A percentile compares a stretch with the other conserved stretches of the same genome.
phyloP scores from a whole-genome alignment of 2,329 filamentous ascomycete genomes.

The Pseudopithomyces chartarum region DNA sequence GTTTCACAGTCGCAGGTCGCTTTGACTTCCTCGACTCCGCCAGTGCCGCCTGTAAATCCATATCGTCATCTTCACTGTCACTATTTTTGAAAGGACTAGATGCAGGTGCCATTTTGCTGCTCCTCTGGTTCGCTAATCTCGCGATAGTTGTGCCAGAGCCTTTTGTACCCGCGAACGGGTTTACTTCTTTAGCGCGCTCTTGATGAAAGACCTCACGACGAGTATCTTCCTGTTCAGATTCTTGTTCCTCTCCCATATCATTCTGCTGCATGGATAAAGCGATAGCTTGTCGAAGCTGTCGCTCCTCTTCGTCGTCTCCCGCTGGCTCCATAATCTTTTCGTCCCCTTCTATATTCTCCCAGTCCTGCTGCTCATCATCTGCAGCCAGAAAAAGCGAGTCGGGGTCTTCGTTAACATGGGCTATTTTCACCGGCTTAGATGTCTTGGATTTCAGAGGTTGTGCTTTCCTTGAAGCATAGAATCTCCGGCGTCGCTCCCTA shows the following conservation, averaged over 20 bases:
- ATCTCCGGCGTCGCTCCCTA: constrained; percentile 51
- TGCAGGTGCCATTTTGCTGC: constrained; percentile 56
- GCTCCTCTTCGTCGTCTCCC: constrained; percentile 64
- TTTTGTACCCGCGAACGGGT: constrained; percentile 47
- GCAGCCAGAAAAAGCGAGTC: constrained; percentile 63
- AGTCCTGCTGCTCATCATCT: constrained; percentile 47
- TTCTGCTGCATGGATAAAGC: constrained; percentile 76
- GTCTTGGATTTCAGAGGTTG: constrained; percentile 19
- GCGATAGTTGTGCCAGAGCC: constrained; percentile 66
- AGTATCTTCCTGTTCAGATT: constrained; percentile 49
- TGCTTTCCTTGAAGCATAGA: constrained; percentile 52
- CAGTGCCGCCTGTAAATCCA: constrained; percentile 78
- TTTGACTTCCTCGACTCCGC: constrained; percentile 68
- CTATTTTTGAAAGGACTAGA: constrained; percentile 47
- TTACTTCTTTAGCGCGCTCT: constrained; percentile 48
- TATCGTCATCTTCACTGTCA: constrained; percentile 71
- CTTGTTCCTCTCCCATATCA: constrained; percentile 57
- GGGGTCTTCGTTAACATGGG: constrained; percentile 45
- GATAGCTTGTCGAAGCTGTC: constrained; percentile 81
- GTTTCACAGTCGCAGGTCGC: constrained; percentile 34
- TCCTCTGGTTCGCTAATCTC: constrained; percentile 74
- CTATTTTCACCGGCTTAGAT: constrained; percentile 20
- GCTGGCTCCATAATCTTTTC: constrained; percentile 61
- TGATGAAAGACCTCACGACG: constrained; percentile 54
- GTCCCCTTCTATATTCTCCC: constrained; percentile 54